phyloP scores from a whole-genome alignment of 495 filamentous ascomycete species.

The Hypoxylon crocopeplum region DNA sequence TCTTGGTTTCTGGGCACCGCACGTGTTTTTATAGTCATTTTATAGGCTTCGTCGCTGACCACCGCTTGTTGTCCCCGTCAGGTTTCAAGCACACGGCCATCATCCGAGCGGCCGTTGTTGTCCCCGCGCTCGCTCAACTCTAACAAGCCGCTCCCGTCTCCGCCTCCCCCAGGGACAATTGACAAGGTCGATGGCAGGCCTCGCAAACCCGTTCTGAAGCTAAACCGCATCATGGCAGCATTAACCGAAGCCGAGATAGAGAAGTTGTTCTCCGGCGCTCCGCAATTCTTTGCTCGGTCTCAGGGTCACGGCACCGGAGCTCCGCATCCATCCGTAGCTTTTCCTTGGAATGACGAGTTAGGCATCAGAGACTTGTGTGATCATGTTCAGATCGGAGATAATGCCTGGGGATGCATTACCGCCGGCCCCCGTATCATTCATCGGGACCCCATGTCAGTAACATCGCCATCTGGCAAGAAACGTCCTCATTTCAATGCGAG shows the following conservation, averaged over 20 bases:
- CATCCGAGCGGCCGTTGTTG: conserved; percentile 39
- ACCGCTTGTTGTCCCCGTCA: conserved; percentile 12
- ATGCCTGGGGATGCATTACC: conserved; percentile 60
- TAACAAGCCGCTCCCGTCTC: conserved; percentile 61
- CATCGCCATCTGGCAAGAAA: conserved; percentile 47
- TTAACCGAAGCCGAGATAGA: conserved; percentile 68
- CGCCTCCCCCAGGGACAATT: conserved; percentile 54
- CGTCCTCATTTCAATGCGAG: conserved; percentile 64
- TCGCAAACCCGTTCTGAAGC: conserved; percentile 50
- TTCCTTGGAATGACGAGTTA: conserved; percentile 72
- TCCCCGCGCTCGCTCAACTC: conserved; percentile 51
- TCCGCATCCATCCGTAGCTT: conserved; percentile 69
- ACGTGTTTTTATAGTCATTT: conserved; percentile 16
- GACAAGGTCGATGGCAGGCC: conserved; percentile 49
- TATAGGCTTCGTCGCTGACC: background rate
- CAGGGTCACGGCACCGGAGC: conserved; percentile 60
- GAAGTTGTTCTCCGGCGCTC: conserved; percentile 77
- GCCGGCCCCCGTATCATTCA: conserved; percentile 59
- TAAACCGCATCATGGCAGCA: conserved; percentile 61
- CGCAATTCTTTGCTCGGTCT: conserved; percentile 71
- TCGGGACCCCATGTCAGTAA: conserved; percentile 47
- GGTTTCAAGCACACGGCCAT: conserved; percentile 32
- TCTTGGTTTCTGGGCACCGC: conserved; percentile 20
- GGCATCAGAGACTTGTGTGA: conserved; percentile 69
- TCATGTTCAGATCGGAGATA: conserved; percentile 61